These are phyloP conservation scores for Tardiomyces blankii DNA, from an alignment of 1,139 yeast genomes.

Conservation along the genomic window DNA sequence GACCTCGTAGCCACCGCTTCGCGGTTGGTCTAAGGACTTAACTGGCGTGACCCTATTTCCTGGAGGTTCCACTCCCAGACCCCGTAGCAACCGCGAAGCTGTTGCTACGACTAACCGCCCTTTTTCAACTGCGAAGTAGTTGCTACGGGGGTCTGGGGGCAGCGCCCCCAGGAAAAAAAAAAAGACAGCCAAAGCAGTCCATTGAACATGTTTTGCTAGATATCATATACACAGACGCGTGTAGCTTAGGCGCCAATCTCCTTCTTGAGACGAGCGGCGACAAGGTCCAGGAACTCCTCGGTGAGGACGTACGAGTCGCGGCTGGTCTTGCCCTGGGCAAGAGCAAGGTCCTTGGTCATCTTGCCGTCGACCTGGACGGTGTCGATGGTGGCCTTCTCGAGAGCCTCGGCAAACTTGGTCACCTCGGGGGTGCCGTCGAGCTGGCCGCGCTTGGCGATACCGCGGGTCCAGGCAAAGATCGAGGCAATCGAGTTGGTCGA, in stretches of 20 bases:
- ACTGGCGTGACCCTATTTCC: no score
- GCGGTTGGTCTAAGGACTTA: no score
- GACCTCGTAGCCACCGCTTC: no score
- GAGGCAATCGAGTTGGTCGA: constrained; percentile 99
- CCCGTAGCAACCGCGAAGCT: no score
- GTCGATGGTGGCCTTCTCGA: constrained; percentile 76
- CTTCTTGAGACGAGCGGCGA: constrained; percentile 39
- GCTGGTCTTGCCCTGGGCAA: constrained; percentile 77
- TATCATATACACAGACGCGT: no score
- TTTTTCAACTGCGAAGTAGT: no score
- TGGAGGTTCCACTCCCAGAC: no score
- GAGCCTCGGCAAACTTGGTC: constrained; percentile 58
- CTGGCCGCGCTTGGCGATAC: constrained; percentile 82
- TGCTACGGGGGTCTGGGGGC: no score
- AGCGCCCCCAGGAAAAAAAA: no score
- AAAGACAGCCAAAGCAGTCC: no score
- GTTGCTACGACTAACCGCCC: no score
- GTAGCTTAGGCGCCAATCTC: constrained; percentile 6
- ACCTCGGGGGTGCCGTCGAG: constrained; percentile 81
- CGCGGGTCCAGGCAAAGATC: constrained; percentile 94
- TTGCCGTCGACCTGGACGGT: constrained; percentile 77
- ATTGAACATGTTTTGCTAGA: no score
- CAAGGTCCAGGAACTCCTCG: constrained; percentile 83
- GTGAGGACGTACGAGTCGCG: constrained; percentile 76
- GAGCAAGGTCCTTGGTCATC: constrained; percentile 94